phyloP scores from a whole-genome alignment of 192 early-diverging fungal species.

The Glomus cerebriforme region DNA sequence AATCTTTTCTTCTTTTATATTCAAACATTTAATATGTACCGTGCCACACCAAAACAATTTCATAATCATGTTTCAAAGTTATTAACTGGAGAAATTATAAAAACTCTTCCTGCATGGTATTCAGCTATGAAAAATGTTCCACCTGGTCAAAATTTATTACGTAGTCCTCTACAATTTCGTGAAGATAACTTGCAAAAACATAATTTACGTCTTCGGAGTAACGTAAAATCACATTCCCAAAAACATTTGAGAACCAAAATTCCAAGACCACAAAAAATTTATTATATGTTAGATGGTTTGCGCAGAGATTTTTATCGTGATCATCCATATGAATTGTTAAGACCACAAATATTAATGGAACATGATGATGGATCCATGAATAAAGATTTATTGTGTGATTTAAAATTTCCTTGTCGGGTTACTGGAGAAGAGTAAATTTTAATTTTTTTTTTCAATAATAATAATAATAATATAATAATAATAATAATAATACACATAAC shows the following conservation, averaged over 20 bases:
- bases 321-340: constrained; percentile 87
- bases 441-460: not conserved
- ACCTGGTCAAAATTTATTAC: constrained; percentile 59
- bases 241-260: constrained; percentile 62
- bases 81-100: constrained; percentile 55
- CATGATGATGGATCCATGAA: constrained; percentile 51
- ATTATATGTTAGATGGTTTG: constrained; percentile 87
- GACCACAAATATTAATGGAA: constrained; percentile 75
- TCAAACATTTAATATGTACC: not conserved
- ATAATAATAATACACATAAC: too few species aligned
- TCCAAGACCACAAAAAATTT: constrained; percentile 69
- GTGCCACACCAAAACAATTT: constrained; percentile 47
- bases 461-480: too few species aligned
- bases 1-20: not conserved
- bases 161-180: constrained; percentile 31
- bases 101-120: constrained; percentile 56
- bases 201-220: too few species aligned
- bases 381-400: constrained; percentile 52
- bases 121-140: constrained; percentile 48
- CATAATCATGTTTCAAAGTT: constrained; percentile 54
- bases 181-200: not conserved
- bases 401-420: constrained; percentile 54
- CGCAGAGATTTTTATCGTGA: constrained; percentile 85
- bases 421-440: constrained; percentile 83
- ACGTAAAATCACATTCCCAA: constrained; percentile 25